Evolutionary conservation across 768 basidiomycete species (phyloP), one percentile per base, ranked within the genome.

Genomic region (Gloeostereum incarnatum): DNA sequence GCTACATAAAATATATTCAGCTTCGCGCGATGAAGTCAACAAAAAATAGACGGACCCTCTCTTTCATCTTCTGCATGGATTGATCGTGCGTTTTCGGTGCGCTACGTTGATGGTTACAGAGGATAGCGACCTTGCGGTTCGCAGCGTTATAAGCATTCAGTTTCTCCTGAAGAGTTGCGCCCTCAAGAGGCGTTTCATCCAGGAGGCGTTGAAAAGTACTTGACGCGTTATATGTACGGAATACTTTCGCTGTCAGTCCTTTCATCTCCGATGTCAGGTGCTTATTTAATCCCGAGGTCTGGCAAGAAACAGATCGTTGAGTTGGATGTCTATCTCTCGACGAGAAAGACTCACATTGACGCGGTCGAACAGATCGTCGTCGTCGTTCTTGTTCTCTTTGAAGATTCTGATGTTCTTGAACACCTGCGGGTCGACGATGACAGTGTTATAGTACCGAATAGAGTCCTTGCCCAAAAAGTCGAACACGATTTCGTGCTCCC

Each of bases 401-500:
- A 96, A 98, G 46, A 97, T 80, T 46, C 86, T 83, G 52, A 99
- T 80, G 60, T 98, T 99, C 69, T 97, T 98, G 78, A 92, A 99
- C 24, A 99, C 82, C 56, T 93, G 92, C 10, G 78, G 61, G 40
- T 92, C 87, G 42, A 98, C 91, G 37, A 78, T 65, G 35, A 97
- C 91, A 44, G 78, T 78, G 53, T 94, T 93, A 61, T 87, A 91
- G 63, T 94, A 98, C 33, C 96, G 78, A 53, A 99, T 98, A 40
- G 93, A 97, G 57, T 99, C 96, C 71, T 99, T 99, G 61, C 96
- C 96, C 40, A 98, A 72, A 67, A 98, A 99, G 62, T 98, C 96
- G 59, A 99, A 94, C 41, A 86, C 68, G 57, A 98, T 79, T 50
- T 74, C 79, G 65, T 89, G 79, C 7, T 92, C 91, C 6, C 80